Evolutionary conservation across 352 stramenopile species (phyloP).

Genomic region (Pythium aphanidermatum): DNA sequence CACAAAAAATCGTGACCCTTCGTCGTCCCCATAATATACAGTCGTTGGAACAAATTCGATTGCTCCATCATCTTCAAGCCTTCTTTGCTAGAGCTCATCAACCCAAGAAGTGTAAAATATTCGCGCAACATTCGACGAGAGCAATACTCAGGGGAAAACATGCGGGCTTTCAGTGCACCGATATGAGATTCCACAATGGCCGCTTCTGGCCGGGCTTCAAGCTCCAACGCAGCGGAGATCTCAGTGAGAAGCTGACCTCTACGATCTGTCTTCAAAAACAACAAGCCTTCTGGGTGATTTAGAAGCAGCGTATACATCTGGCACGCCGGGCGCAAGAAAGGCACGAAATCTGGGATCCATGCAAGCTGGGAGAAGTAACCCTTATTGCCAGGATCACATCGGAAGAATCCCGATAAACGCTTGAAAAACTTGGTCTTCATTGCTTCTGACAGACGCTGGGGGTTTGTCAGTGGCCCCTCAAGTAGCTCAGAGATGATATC

Average conservation of each 20-base stretch:
- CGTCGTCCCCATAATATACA: conserved; percentile 83
- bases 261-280: conserved; percentile 86
- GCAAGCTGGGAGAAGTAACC: conserved; percentile 85
- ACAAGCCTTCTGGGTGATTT: conserved; percentile 79
- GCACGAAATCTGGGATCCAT: conserved; percentile 88
- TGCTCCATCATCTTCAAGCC: conserved; percentile 89
- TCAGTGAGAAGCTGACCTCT: conserved; percentile 79
- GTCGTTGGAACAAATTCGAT: conserved; percentile 82
- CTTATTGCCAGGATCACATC: conserved; percentile 86
- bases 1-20: conserved; percentile 88
- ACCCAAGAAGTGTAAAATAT: conserved; percentile 82
- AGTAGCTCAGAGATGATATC: conserved; percentile 88
- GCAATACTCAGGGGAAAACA: conserved; percentile 86
- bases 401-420: conserved; percentile 85
- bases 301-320: conserved; percentile 87
- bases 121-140: conserved; percentile 84
- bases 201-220: conserved; percentile 79
- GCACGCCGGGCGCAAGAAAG: conserved; percentile 81
- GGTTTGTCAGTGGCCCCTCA: conserved; percentile 81
- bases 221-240: conserved; percentile 77
- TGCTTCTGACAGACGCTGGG: conserved; percentile 76
- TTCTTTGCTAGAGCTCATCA: conserved; percentile 89
- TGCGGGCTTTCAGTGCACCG: conserved; percentile 76
- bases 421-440: conserved; percentile 94
- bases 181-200: conserved; percentile 88